These are phyloP conservation scores for Colletotrichum sp. DNA, from an alignment of 2,329 filamentous ascomycete genomes.

Conservation along the genomic window DNA sequence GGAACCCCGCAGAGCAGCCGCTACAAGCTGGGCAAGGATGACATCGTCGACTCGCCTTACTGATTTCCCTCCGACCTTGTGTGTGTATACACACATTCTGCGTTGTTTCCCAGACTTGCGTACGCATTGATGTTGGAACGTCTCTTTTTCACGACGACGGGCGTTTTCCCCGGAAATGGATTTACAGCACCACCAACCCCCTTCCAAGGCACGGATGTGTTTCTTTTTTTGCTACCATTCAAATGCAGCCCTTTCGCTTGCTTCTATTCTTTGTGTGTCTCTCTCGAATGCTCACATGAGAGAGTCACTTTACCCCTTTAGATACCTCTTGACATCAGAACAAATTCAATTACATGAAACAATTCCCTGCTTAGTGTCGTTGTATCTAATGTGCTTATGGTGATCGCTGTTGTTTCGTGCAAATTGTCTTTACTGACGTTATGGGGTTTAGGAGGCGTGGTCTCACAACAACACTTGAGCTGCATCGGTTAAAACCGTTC, in stretches of 20 bases:
- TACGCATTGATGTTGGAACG: background rate
- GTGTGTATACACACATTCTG: background rate
- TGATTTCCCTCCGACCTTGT: conserved; percentile 31
- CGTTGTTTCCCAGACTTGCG: background rate
- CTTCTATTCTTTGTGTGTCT: background rate
- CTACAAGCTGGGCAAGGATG: conserved; percentile 79
- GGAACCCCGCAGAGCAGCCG: conserved; percentile 60
- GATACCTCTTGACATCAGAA: background rate
- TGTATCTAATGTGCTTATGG: background rate
- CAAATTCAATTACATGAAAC: background rate
- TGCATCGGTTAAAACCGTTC: background rate
- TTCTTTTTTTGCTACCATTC: background rate
- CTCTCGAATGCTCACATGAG: background rate
- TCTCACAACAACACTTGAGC: background rate
- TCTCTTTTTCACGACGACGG: background rate
- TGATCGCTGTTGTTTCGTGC: background rate
- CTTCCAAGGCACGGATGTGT: background rate
- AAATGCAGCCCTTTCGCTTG: background rate
- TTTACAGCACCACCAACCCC: background rate
- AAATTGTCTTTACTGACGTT: background rate
- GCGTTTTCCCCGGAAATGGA: background rate
- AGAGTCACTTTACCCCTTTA: background rate
- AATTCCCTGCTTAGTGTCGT: background rate
- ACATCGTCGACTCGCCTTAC: conserved; percentile 79
- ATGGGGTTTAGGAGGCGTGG: background rate